Evolutionary conservation across 139 green algal genomes (phyloP).

Genomic region (Chlamydomonas eustigma): DNA sequence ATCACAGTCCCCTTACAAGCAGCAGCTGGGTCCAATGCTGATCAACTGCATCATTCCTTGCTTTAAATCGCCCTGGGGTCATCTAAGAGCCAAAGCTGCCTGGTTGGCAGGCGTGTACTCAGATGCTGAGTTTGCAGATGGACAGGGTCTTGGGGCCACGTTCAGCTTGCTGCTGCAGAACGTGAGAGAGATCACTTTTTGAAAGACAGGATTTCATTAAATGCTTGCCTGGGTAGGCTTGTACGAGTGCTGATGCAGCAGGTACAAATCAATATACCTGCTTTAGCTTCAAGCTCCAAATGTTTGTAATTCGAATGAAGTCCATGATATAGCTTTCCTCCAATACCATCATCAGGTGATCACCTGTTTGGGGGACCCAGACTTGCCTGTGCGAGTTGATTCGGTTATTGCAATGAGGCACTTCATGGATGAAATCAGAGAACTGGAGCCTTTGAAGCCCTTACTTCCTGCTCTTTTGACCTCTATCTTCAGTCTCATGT

Average conservation of each 20-base stretch:
- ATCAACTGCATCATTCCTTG: constrained; percentile 68
- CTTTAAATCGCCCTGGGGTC: constrained; percentile 58
- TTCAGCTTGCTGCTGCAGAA: constrained; percentile 71
- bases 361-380: constrained; percentile 59
- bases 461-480: constrained; percentile 82
- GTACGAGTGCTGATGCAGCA: too few relatives aligned
- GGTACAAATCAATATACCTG: too few relatives aligned
- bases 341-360: constrained; percentile 24
- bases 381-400: constrained; percentile 89
- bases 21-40: constrained; percentile 83
- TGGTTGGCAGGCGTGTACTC: constrained; percentile 83
- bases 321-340: too few relatives aligned
- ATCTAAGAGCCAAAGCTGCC: constrained; percentile 88
- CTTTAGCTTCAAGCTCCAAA: too few relatives aligned
- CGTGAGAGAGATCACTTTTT: too few relatives aligned
- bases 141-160: constrained; percentile 46
- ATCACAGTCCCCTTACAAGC: constrained; percentile 80
- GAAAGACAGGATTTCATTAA: too few relatives aligned
- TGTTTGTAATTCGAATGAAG: too few relatives aligned
- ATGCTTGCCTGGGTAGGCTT: too few relatives aligned
- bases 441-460: constrained; percentile 64
- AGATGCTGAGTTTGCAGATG: constrained; percentile 73
- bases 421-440: constrained; percentile 82
- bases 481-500: constrained; percentile 86
- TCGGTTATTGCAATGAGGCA: constrained; percentile 73